Evolutionary conservation across 2,329 filamentous ascomycete species (phyloP).

Genomic region (Kalmusia sp.): DNA sequence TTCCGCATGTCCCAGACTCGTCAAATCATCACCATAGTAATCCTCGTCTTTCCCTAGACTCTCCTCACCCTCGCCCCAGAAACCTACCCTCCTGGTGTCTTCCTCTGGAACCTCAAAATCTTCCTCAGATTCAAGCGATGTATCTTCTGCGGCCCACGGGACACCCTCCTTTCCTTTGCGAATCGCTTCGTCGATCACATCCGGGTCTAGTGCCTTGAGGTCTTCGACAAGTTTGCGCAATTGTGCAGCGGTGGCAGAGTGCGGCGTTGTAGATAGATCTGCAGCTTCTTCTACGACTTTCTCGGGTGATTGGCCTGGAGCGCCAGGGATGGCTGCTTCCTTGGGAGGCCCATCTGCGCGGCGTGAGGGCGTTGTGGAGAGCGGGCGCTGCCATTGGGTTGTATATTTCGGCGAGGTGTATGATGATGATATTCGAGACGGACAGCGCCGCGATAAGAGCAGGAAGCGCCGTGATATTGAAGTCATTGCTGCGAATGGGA

Average conservation of each 20-base stretch:
- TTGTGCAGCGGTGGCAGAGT: slow-evolving; percentile 22
- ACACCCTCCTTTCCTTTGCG: slow-evolving; percentile 33
- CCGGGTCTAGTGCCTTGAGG: slow-evolving; percentile 33
- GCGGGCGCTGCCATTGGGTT: slow-evolving; percentile 41
- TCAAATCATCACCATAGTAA: slow-evolving; percentile 84
- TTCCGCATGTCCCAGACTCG: slow-evolving; percentile 81
- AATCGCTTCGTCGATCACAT: slow-evolving; percentile 26
- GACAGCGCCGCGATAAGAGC: slow-evolving; percentile 36
- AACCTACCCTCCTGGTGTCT: slow-evolving; percentile 26
- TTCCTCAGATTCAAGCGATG: slow-evolving; percentile 29
- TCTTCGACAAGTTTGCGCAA: slow-evolving; percentile 29
- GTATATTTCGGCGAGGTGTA: slow-evolving; percentile 20
- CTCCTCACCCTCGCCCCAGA: slow-evolving; percentile 50
- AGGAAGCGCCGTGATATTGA: slow-evolving; percentile 44
- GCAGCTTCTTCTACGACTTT: slow-evolving; percentile 11
- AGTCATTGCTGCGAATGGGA: slow-evolving; percentile 36
- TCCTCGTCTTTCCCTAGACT: slow-evolving; percentile 65
- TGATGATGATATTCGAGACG: slow-evolving; percentile 30
- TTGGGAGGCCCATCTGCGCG: slow-evolving; percentile 24
- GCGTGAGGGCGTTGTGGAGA: slow-evolving; percentile 35
- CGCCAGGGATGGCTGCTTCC: slow-evolving; percentile 17
- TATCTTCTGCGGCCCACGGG: slow-evolving; percentile 18
- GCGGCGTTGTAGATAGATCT: neutral
- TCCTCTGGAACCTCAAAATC: slow-evolving; percentile 31
- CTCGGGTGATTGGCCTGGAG: slow-evolving; percentile 14